phyloP scores from a whole-genome alignment of 768 basidiomycete species.

The Pleurotus platypus region DNA sequence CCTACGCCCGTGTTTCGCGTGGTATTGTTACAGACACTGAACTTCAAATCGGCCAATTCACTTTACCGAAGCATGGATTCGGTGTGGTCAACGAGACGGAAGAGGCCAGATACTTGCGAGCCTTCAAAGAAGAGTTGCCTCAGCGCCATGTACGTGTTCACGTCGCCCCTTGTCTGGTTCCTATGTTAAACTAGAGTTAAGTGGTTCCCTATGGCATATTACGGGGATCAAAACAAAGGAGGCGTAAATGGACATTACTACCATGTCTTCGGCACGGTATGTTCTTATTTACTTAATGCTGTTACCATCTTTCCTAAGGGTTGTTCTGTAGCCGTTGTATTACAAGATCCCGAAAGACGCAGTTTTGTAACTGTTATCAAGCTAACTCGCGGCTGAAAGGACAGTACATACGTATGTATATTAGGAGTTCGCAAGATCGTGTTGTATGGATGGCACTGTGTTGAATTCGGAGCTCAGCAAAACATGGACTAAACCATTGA shows the following conservation, averaged over 20 bases:
- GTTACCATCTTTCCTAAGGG: slow-evolving; percentile 12
- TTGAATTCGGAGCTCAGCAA: no score
- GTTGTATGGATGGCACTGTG: no score
- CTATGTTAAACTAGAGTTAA: slow-evolving; percentile 17
- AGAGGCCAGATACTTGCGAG: slow-evolving; percentile 63
- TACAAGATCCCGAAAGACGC: slow-evolving; percentile 46
- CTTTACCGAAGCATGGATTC: slow-evolving; percentile 59
- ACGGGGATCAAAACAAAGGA: slow-evolving; percentile 45
- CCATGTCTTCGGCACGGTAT: slow-evolving; percentile 71
- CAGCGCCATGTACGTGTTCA: slow-evolving; percentile 51
- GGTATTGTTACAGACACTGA: slow-evolving; percentile 89
- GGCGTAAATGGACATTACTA: slow-evolving; percentile 73
- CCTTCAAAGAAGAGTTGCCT: slow-evolving; percentile 63
- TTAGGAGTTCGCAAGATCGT: no score
- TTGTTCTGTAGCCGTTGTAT: slow-evolving; percentile 42
- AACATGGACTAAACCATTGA: no score
- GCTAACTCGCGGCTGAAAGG: no score
- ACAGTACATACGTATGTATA: no score
- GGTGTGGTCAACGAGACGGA: slow-evolving; percentile 54
- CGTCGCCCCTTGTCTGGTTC: background rate
- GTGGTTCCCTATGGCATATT: slow-evolving; percentile 81
- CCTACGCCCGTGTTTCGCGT: slow-evolving; percentile 81
- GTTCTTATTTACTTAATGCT: slow-evolving; percentile 16
- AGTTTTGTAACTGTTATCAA: slow-evolving; percentile 24
- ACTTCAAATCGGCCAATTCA: slow-evolving; percentile 83